Conservation (phyloP, 164 flowering plant genomes). For the Euptelea pleiosperma region DNA sequence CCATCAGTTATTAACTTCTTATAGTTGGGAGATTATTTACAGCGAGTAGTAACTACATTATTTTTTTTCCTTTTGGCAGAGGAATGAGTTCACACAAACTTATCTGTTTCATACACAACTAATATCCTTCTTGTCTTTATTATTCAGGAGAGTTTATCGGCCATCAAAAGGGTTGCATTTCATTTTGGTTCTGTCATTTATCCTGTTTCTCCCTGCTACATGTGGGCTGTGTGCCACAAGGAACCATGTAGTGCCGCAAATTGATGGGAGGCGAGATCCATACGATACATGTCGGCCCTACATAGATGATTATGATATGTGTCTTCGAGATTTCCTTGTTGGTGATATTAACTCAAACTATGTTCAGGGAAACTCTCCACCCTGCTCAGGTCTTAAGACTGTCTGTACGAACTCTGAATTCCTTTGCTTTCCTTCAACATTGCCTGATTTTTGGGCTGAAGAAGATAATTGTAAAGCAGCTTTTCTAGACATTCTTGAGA, state of each 20-base stretch:
- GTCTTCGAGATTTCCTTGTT: conserved; percentile 21
- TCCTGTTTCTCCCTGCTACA: conserved; percentile 27
- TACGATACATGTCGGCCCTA: conserved; percentile 35
- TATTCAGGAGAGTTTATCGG: conserved; percentile 38
- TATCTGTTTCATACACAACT: neutral
- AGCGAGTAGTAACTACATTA: neutral
- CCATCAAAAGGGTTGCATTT: conserved; percentile 22
- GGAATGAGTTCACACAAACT: too few species aligned
- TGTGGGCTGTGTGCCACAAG: conserved; percentile 31
- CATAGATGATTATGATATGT: conserved; percentile 14
- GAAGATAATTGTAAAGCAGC: conserved; percentile 18
- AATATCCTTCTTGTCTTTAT: conserved; percentile 6
- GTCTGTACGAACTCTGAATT: conserved; percentile 36
- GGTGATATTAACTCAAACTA: conserved; percentile 27
- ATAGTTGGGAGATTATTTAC: too few species aligned
- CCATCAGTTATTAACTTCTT: too few species aligned
- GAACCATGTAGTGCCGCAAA: conserved; percentile 10
- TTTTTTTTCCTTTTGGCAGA: neutral
- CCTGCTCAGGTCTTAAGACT: conserved; percentile 17
- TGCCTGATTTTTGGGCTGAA: conserved; percentile 32
- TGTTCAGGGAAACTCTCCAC: conserved; percentile 17
- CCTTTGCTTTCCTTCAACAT: conserved; percentile 68
- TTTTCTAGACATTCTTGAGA: conserved; percentile 19
- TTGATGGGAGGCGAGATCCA: conserved; percentile 22
- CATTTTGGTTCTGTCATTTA: conserved; percentile 32